Base-by-base conservation (phyloP, 83 land plant species). In the Picea abies region DNA sequence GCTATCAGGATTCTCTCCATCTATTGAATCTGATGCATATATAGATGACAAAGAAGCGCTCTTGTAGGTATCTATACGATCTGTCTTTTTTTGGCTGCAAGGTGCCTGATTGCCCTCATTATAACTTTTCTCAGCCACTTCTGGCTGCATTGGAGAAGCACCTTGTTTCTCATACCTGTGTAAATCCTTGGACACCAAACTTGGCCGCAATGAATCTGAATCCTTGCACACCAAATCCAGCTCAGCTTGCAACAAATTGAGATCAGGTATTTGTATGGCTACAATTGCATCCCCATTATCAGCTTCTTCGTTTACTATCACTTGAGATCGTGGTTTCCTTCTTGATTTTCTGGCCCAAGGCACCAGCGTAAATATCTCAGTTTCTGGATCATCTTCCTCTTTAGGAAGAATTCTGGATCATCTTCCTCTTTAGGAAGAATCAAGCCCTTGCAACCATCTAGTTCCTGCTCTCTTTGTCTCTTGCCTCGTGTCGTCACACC, bases 261-360 rank as follows among this genome's bases (percentile, higher is more conserved):
- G n/a, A 44, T 44, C 76, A 19, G 25, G 76, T 22, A 41, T 22
- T 44, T 44, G 58, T 52, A 1, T 39, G 9, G 23, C 19, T 26
- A 16, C 75, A 70, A 70, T 37, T 26, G 47, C 75, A 52, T 52
- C 58, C 58, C 58, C 58, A 11, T 52, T 52, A 70, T 73, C 58
- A n/a, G 10, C 22, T 5, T 9, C 58, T 44, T 12, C 9, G 12
- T 47, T 52, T 20, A n/a, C 20, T 44, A 52, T 19, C 22, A 23
- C 11, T n/a, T 44, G 77, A 37, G 20, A n/a, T 22, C 77, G 23
- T 3, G 25, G 15, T 44, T 44, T 73, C 58, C 77, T 73, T 73
- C 56, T 73, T 9, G 77, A 73, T 44, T 73, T 73, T 44, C 47
- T 73, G 4, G 77, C 77, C 77, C 77, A 73, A 73, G 26, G 22